Conservation (phyloP, 768 basidiomycete species). For the Lentinula raphanica region DNA sequence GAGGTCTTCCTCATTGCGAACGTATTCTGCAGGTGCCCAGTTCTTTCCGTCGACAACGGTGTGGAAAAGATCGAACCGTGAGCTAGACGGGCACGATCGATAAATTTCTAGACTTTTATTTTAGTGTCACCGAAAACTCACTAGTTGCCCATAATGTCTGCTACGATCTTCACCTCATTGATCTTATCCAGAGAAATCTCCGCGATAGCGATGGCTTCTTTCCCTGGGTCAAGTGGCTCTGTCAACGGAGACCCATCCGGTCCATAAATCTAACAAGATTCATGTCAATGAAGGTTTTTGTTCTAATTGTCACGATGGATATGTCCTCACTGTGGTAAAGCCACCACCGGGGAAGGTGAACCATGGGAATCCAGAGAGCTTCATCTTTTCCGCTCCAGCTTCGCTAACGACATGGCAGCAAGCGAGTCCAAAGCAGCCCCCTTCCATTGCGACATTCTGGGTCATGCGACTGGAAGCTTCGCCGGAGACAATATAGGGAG, state of each 20-base stretch:
- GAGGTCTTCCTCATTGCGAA: conserved; percentile 5
- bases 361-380: conserved; percentile 23
- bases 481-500: conserved; percentile 24
- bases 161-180: conserved; percentile 22
- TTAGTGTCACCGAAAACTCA: not conserved
- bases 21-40: conserved; percentile 18
- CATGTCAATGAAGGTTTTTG: not conserved
- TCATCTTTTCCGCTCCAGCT: conserved; percentile 24
- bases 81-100: conserved; percentile 6
- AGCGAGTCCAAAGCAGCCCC: conserved; percentile 23
- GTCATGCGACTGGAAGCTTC: conserved; percentile 26
- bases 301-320: not conserved
- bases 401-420: conserved; percentile 25
- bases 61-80: conserved; percentile 22
- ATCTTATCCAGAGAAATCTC: conserved; percentile 25
- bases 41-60: conserved; percentile 23
- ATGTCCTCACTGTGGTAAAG: conserved; percentile 17
- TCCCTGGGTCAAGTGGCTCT: conserved; percentile 18
- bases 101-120: not conserved
- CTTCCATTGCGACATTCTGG: conserved; percentile 25
- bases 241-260: conserved; percentile 23
- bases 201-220: conserved; percentile 23
- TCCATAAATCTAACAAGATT: conserved; percentile 21
- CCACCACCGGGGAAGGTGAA: conserved; percentile 24
- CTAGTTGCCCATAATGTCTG: conserved; percentile 24